Percentiles rank a stretch among this genome's conserved stretches.
Conservation (phyloP, 371 early-diverging fungal species). For the Mortierella sp. region DNA sequence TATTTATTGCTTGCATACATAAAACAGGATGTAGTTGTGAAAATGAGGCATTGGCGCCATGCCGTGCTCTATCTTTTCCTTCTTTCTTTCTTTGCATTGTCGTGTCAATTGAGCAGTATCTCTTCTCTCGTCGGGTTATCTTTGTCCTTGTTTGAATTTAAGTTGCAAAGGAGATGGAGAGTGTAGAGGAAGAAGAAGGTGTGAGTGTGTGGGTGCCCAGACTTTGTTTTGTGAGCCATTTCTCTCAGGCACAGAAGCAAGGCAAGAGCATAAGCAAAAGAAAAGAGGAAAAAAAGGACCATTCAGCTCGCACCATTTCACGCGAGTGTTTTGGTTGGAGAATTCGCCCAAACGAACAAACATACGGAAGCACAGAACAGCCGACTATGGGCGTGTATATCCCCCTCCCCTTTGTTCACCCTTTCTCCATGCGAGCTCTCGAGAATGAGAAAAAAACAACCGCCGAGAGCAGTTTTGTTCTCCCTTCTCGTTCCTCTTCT, state of each 20-base stretch:
- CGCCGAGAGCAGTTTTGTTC: slow-evolving; percentile 1
- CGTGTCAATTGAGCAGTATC: background rate
- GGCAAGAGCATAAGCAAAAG: background rate
- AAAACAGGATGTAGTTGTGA: background rate
- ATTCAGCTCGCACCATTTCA: background rate
- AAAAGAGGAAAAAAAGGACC: background rate
- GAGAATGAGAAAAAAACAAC: background rate
- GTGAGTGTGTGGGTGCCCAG: background rate
- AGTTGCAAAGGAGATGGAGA: background rate
- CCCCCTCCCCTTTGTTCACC: background rate
- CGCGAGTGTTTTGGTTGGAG: slow-evolving; percentile 3
- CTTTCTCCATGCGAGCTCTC: slow-evolving; percentile 6
- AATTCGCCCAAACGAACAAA: slow-evolving; percentile 2
- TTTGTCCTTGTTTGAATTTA: background rate
- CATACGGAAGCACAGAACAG: slow-evolving; percentile 3
- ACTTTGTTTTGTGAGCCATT: slow-evolving; percentile 7
- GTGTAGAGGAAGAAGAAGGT: background rate
- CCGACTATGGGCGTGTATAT: background rate
- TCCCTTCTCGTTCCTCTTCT: background rate
- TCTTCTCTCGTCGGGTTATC: background rate
- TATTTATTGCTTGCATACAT: too few relatives aligned
- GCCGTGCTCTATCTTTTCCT: background rate
- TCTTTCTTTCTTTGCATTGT: background rate
- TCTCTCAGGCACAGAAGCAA: background rate
- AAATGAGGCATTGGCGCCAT: background rate